Evolutionary conservation across 768 basidiomycete genomes (phyloP), one percentile per base, ranked within the genome.

Genomic region (Lactifluus echinatus): DNA sequence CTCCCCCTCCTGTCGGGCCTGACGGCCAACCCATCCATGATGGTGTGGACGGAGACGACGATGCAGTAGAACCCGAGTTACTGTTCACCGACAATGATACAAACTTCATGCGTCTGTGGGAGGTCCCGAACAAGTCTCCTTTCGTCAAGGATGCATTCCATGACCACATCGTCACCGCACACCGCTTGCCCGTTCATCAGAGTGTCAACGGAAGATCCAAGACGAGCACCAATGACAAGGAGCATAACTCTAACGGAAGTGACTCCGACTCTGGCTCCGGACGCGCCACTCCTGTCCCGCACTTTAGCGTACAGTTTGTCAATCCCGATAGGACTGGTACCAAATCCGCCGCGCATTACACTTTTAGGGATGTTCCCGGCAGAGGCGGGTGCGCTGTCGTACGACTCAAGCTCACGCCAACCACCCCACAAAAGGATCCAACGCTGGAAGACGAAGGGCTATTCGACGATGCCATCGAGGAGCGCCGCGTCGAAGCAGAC

Each of bases 141-240:
- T 93, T 85, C 66, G 89, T 89, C 66, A 99, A 99, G 73, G 96
- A 99, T 67, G 94, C 89, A 11, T 99, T 99, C 77, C 95, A 99
- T 66, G 94, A 99, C 70, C 91, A 98, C 69, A 91, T 99, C 69
- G 85, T 99, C 63, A 83, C 84, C 1, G 78, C 77, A 5, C 95
- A 98, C 70, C 84, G 90, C 40, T 87, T 87, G 5, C 73, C 74
- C 65, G 70, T 67, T 31, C 49, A 50, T 29, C 55, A 48, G 33
- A 58, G 62, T 3, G 58, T 46, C 11, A 61, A 63, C 5, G 47
- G 60, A 12, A 33, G 43, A n/a, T 56, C 44, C 59, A 43, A 62
- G 44, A 60, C 66, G 21, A 58, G 33, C 39, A 29, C 60, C 24
- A 60, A 54, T 1, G 29, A 26, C 8, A 36, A 33, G 50, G 48